Percentiles rank a stretch among this genome's conserved stretches.
Conservation (phyloP, 1,284 basidiomycete species). For the Xerocomus amazonicus region DNA sequence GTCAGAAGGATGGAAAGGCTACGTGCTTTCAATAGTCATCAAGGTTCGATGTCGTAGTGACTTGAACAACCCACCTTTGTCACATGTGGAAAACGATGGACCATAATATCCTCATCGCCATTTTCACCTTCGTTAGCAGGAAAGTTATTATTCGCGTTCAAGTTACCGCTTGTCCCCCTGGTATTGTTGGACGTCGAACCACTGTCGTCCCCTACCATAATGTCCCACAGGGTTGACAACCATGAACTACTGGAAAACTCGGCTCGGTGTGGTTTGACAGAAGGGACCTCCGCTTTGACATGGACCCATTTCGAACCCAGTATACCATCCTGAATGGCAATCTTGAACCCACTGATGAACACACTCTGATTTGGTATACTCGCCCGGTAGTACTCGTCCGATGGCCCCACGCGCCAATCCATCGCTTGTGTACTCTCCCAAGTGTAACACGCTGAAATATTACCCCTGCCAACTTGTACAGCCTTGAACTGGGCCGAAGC, state of each 20-base stretch:
- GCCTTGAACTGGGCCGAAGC: constrained; percentile 12
- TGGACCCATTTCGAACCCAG: constrained; percentile 3
- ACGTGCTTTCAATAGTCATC: not conserved
- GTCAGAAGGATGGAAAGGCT: constrained; percentile 18
- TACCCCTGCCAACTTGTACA: constrained; percentile 8
- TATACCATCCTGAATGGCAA: constrained; percentile 9
- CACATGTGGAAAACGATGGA: constrained; percentile 11
- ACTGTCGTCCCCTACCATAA: too few species aligned
- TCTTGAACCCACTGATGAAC: constrained; percentile 22
- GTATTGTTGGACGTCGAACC: too few species aligned
- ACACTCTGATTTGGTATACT: constrained; percentile 18
- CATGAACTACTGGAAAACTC: not conserved
- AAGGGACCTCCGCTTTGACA: constrained; percentile 4
- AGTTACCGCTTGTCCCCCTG: not conserved
- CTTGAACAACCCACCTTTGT: constrained; percentile 1
- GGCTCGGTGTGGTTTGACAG: not conserved
- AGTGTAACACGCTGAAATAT: constrained; percentile 10
- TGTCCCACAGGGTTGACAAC: not conserved
- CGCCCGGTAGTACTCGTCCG: constrained; percentile 4
- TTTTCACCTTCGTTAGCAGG: not conserved
- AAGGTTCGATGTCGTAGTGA: not conserved
- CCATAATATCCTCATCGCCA: not conserved
- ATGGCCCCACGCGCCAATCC: constrained; percentile 18
- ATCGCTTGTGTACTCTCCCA: constrained; percentile 19
- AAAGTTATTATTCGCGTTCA: not conserved